Evolutionary conservation across 129 eudicot species (phyloP).

Genomic region (Saussurea involucrata): DNA sequence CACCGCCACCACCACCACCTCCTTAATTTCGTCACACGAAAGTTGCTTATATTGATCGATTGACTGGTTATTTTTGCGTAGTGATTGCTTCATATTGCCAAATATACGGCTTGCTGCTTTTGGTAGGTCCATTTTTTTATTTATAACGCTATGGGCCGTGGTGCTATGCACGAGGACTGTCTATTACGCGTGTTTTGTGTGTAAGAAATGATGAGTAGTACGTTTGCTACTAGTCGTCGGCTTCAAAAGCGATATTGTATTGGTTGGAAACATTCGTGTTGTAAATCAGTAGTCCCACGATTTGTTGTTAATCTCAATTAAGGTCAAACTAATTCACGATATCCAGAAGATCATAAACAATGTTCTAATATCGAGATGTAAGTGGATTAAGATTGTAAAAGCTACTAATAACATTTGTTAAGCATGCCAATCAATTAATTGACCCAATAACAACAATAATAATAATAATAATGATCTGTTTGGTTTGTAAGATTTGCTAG

Average conservation of each 20-base stretch:
- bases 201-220: slow-evolving; percentile 10
- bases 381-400: not conserved
- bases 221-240: slow-evolving; percentile 15
- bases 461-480: too few species aligned
- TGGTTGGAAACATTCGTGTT: not conserved
- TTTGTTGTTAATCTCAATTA: not conserved
- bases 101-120: not conserved
- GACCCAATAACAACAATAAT: too few species aligned
- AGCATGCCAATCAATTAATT: too few species aligned
- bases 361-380: not conserved
- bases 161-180: slow-evolving; percentile 6
- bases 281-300: not conserved
- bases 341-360: not conserved
- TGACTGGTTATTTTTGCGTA: not conserved
- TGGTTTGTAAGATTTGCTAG: too few species aligned
- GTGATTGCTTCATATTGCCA: not conserved
- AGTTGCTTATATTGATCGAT: slow-evolving; percentile 18
- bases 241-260: not conserved
- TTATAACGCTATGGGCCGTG: slow-evolving; percentile 1
- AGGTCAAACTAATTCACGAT: not conserved
- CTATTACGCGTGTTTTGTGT: slow-evolving; percentile 20
- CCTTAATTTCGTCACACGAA: not conserved
- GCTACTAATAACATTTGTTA: not conserved
- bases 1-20: slow-evolving; percentile 41
- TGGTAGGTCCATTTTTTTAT: slow-evolving; percentile 1